A percentile compares a stretch with the other conserved stretches of the same genome.
These are phyloP conservation scores for Euclidium syriacum DNA, from an alignment of 345 rosid species.

Conservation along the genomic window DNA sequence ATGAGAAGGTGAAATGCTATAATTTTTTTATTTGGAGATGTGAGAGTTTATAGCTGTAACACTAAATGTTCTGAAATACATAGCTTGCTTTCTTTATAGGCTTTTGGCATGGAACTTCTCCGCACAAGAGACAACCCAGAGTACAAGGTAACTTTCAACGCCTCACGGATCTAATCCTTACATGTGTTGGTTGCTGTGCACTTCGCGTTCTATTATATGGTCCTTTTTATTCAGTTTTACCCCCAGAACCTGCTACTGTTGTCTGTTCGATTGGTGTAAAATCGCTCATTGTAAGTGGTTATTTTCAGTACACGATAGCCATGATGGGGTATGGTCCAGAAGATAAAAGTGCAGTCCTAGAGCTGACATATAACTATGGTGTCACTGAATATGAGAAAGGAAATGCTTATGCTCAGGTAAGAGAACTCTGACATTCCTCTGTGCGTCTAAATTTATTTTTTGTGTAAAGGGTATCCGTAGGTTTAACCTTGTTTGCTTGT, in stretches of 20 bases:
- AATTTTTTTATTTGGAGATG: not conserved
- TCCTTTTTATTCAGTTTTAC: not conserved
- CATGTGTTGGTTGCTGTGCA: not conserved
- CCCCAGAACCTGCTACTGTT: not conserved
- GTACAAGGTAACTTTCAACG: constrained; percentile 58
- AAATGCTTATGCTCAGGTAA: constrained; percentile 89
- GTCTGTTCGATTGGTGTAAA: not conserved
- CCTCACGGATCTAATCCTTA: not conserved
- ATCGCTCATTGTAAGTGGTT: not conserved
- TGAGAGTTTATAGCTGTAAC: not conserved
- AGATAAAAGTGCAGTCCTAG: constrained; percentile 75
- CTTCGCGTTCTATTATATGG: not conserved
- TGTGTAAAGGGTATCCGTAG: not conserved
- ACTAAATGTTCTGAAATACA: not conserved
- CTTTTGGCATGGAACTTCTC: constrained; percentile 98
- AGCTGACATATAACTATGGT: constrained; percentile 91
- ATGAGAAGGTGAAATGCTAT: constrained; percentile 68
- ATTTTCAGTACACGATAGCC: constrained; percentile 65
- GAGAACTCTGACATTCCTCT: not conserved
- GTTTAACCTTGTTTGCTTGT: not conserved
- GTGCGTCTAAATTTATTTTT: not conserved
- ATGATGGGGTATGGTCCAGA: constrained; percentile 96
- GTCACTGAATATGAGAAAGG: constrained; percentile 87
- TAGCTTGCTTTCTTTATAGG: constrained; percentile 40
- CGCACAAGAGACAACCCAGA: constrained; percentile 86